Percentiles rank a stretch among this genome's conserved stretches.
phyloP scores from a whole-genome alignment of 495 filamentous ascomycete species.

The Talaromyces nanjingensis region DNA sequence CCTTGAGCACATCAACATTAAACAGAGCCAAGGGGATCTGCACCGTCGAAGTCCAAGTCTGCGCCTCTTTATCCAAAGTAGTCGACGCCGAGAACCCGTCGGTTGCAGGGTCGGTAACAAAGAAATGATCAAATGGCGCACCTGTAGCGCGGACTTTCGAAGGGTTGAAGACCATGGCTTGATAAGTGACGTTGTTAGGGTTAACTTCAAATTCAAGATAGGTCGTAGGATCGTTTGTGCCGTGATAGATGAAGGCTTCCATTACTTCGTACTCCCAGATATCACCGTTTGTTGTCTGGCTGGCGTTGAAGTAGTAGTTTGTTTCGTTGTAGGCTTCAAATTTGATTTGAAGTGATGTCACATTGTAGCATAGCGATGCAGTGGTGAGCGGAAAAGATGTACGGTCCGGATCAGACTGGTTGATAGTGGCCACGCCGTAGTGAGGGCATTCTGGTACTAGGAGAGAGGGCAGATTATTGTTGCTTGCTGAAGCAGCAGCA shows the following conservation, averaged over 20 bases:
- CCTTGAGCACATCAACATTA: neutral
- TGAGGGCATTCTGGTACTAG: constrained; percentile 2
- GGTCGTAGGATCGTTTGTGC: constrained; percentile 5
- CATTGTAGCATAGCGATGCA: constrained; percentile 5
- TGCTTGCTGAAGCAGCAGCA: neutral
- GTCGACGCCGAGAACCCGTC: constrained; percentile 8
- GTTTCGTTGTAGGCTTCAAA: constrained; percentile 8
- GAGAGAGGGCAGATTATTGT: neutral
- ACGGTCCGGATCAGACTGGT: constrained; percentile 5
- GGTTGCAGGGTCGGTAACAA: constrained; percentile 2
- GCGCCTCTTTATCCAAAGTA: neutral
- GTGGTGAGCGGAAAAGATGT: neutral
- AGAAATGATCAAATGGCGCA: constrained; percentile 11
- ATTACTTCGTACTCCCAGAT: constrained; percentile 11
- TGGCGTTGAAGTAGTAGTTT: constrained; percentile 8
- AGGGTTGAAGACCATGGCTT: constrained; percentile 6
- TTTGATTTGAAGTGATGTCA: constrained; percentile 2
- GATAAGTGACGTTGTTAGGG: constrained; percentile 9
- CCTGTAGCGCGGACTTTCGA: constrained; percentile 5
- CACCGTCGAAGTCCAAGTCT: constrained; percentile 2
- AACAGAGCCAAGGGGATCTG: constrained; percentile 8
- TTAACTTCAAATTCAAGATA: constrained; percentile 8
- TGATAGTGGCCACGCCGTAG: neutral
- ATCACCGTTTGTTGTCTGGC: constrained; percentile 8
- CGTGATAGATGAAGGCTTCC: constrained; percentile 9